phyloP scores from a whole-genome alignment of 139 green algal species.

The Chlorella vulgaris region DNA sequence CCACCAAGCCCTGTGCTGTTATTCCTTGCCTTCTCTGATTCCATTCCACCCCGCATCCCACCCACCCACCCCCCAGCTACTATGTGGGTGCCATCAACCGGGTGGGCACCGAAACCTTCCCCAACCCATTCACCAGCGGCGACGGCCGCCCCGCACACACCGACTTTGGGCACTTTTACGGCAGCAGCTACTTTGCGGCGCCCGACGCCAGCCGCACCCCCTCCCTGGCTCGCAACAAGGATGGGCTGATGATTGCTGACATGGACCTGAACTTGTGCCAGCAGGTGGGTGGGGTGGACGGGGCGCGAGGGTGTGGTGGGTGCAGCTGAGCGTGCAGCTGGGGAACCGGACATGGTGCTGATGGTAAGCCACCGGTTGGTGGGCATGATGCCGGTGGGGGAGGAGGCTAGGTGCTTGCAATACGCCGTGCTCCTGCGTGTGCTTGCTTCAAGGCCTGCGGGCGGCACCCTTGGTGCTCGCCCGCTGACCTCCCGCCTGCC shows the following conservation, averaged over 20 bases:
- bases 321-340: neutral
- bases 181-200: slow-evolving; percentile 90
- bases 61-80: neutral
- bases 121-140: slow-evolving; percentile 92
- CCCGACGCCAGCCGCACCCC: slow-evolving; percentile 89
- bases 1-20: neutral
- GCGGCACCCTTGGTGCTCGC: neutral
- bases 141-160: slow-evolving; percentile 92
- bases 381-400: too few relatives aligned
- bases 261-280: slow-evolving; percentile 93
- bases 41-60: neutral
- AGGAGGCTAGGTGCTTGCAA: too few relatives aligned
- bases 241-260: slow-evolving; percentile 91
- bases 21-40: too few relatives aligned
- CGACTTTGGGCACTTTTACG: slow-evolving; percentile 94
- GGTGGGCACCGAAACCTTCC: slow-evolving; percentile 94
- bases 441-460: neutral
- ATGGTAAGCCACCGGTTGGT: too few relatives aligned
- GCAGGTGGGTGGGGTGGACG: slow-evolving; percentile 59
- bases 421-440: too few relatives aligned
- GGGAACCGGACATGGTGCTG: neutral
- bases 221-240: slow-evolving; percentile 68
- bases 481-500: neutral
- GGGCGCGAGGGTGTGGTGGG: neutral
- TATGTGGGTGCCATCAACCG: slow-evolving; percentile 82